A percentile compares a stretch with the other conserved stretches of the same genome.
Conservation (phyloP, 306 rosid species). For the Albizia julibrissin region DNA sequence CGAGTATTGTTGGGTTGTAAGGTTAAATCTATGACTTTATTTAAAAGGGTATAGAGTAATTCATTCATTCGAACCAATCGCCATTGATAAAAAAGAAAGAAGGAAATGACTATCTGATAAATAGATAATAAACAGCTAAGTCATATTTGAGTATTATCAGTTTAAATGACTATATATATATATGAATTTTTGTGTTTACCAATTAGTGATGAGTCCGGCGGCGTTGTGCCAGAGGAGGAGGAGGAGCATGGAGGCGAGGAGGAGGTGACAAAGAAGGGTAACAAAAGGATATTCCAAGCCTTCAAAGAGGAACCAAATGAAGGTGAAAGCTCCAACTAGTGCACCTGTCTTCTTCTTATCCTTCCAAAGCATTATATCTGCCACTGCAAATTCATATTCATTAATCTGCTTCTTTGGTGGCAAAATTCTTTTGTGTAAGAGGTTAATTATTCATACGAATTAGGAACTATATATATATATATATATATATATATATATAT, state of each 20-base stretch:
- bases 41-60: not conserved
- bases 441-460: not conserved
- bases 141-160: not conserved
- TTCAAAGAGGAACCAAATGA: slow-evolving; percentile 13
- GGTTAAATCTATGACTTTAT: not conserved
- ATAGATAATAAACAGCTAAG: too few species aligned
- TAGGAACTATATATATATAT: not conserved
- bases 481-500: too few species aligned
- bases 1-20: not conserved
- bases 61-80: not conserved
- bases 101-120: not conserved
- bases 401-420: not conserved
- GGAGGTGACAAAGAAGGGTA: not conserved
- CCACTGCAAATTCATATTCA: not conserved
- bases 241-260: slow-evolving; percentile 10
- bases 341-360: not conserved
- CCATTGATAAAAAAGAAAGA: not conserved
- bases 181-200: not conserved
- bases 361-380: slow-evolving; percentile 11
- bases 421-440: not conserved
- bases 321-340: not conserved
- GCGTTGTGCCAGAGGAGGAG: slow-evolving; percentile 13
- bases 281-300: not conserved
- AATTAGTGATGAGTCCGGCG: not conserved
- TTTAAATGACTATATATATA: too few species aligned